These are phyloP conservation scores for Xylogone sp. DNA, from an alignment of 2,329 filamentous ascomycete species.

Conservation along the genomic window DNA sequence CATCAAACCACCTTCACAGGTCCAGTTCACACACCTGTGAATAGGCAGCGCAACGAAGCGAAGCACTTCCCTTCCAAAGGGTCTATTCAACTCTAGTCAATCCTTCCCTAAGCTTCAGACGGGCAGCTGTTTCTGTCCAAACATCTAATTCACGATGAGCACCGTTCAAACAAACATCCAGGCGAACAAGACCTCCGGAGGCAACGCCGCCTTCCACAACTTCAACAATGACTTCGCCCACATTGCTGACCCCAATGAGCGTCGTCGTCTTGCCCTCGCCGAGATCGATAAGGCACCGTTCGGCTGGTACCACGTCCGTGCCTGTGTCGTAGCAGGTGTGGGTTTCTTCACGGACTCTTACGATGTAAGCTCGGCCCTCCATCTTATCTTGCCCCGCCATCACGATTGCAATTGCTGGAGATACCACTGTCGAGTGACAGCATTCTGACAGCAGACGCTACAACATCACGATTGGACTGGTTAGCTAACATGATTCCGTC, in stretches of 20 bases:
- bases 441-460: background rate
- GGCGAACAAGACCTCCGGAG: constrained; percentile 49
- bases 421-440: too few species aligned
- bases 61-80: too few species aligned
- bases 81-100: background rate
- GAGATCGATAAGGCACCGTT: constrained; percentile 81
- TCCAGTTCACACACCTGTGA: too few species aligned
- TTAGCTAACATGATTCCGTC: constrained; percentile 4
- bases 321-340: constrained; percentile 73
- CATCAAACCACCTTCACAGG: too few species aligned
- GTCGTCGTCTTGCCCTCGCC: constrained; percentile 72
- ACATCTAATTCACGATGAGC: background rate
- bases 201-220: constrained; percentile 71
- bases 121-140: background rate
- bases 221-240: constrained; percentile 70
- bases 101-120: background rate
- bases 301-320: constrained; percentile 79
- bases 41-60: too few species aligned
- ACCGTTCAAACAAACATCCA: constrained; percentile 4
- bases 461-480: background rate
- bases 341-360: constrained; percentile 90
- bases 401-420: too few species aligned
- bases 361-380: constrained; percentile 49
- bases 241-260: constrained; percentile 70
- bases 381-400: background rate